Base-by-base conservation (phyloP, 169 alveolate genomes). In the Cryptosporidium parvum region DNA sequence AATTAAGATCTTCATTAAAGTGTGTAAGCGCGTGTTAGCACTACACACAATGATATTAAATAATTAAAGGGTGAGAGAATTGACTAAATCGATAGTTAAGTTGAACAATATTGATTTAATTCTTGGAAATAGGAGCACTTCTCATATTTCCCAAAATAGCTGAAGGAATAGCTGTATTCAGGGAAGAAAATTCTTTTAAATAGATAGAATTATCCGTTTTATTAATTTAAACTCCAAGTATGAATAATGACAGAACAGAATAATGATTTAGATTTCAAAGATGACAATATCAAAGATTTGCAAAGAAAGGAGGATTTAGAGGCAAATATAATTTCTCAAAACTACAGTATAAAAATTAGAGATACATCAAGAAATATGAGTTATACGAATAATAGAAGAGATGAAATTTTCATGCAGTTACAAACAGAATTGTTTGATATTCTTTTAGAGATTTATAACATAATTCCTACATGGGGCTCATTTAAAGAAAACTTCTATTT, bases 401-500 rank as follows among this genome's bases (percentile, higher is more conserved):
- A 80, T 42, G 89, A 80, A 29, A 14, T 62, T n/a, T 80, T 80
- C 29, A 80, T 80, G 89, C 75, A 80, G 26, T 16, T 80, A 10
- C 89, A 80, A 80, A 80, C 89, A 1, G 75, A 80, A 37, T 48
- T 80, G 29, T 80, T 80, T n/a, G 89, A 80, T 29, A 62, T 62
- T 14, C 51, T 80, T 21, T 42, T 80, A 29, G 89, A 80, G 21
- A 80, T 80, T 26, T 51, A 80, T 45, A 39, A 62, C 33, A 3
- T 80, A 62, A 80, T 67, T 61, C 89, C 89, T 18, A 29, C 51
- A 44, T 80, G 89, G 89, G 89, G 89, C 18, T 80, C 89, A 18
- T 80, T 62, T 44, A 80, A 80, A 31, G 89, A 80, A 51, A 80
- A 80, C 26, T 80, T 80, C 61, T 80, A 80, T 42, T 80, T 80